Evolutionary conservation across 2,329 filamentous ascomycete genomes (phyloP).

Genomic region (Phaeosphaeria sp.): DNA sequence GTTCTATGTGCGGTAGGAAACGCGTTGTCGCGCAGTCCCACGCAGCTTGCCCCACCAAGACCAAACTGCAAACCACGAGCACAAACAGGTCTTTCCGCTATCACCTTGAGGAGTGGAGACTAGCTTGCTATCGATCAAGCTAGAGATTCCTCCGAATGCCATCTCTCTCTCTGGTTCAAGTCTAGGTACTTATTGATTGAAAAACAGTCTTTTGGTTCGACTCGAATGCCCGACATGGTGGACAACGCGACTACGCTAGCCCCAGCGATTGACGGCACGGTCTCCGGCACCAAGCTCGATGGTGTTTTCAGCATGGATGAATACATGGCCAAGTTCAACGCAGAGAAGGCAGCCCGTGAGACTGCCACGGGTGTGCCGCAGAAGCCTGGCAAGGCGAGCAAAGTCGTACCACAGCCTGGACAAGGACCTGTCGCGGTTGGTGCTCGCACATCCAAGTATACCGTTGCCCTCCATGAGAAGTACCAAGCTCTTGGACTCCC

Average conservation of each 20-base stretch:
- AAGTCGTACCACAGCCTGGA: constrained; percentile 3
- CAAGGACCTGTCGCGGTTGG: constrained; percentile 28
- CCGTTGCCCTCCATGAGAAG: constrained; percentile 31
- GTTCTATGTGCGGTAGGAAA: too few species aligned
- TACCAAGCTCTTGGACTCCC: constrained; percentile 33
- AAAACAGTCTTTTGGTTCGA: too few species aligned
- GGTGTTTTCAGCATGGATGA: constrained; percentile 27
- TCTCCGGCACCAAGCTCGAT: constrained; percentile 2
- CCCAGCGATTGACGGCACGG: neutral
- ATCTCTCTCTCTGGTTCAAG: constrained; percentile 33
- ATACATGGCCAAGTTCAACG: constrained; percentile 18
- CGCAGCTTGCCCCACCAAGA: constrained; percentile 1
- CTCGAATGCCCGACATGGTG: constrained; percentile 7
- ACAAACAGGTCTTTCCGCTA: neutral
- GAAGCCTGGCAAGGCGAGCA: constrained; percentile 9
- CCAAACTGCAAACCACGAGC: constrained; percentile 1
- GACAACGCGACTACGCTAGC: constrained; percentile 3
- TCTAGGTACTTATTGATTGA: neutral
- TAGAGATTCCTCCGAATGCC: constrained; percentile 2
- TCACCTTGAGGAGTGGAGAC: neutral
- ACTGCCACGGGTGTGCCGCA: neutral
- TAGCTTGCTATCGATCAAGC: neutral
- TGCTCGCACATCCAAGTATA: constrained; percentile 25
- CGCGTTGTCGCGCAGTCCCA: constrained; percentile 1
- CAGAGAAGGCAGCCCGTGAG: constrained; percentile 10